A percentile compares a stretch with the other conserved stretches of the same genome.
Evolutionary conservation across 2,329 filamentous ascomycete species (phyloP).

Genomic region (Acephala macrosclerotiorum): DNA sequence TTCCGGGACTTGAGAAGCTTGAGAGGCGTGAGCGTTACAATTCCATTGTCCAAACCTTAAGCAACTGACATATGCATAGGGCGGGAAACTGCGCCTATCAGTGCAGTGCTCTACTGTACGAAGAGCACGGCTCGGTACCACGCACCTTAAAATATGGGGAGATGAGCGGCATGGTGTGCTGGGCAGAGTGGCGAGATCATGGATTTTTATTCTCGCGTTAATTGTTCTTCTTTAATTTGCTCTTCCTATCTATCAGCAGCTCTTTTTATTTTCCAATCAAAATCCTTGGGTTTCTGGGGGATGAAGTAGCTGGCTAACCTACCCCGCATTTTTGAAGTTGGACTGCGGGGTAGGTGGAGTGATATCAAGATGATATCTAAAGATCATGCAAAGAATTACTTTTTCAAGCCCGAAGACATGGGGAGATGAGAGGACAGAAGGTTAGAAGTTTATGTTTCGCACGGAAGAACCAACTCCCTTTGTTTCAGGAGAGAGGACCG

Average conservation of each 20-base stretch:
- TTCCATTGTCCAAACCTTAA: neutral
- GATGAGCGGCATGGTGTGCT: neutral
- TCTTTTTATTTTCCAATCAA: neutral
- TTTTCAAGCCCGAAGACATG: neutral
- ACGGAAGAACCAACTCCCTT: conserved; percentile 3
- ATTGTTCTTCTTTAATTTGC: conserved; percentile 2
- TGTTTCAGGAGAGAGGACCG: neutral
- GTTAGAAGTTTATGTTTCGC: neutral
- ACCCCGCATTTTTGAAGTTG: neutral
- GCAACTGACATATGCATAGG: neutral
- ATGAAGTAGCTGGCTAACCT: neutral
- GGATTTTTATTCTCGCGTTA: neutral
- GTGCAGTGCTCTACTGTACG: neutral
- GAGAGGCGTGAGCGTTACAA: neutral
- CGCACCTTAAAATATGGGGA: neutral
- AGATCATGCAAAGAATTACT: neutral
- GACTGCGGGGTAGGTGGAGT: neutral
- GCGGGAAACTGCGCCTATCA: too few species aligned
- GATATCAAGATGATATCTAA: neutral
- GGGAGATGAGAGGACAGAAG: neutral
- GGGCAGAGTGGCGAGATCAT: conserved; percentile 2
- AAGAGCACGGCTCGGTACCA: conserved; percentile 4
- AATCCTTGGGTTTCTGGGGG: neutral
- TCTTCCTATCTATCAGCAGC: neutral
- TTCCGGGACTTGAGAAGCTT: neutral